Evolutionary conservation across 768 basidiomycete species (phyloP).

Genomic region (Tremella yokohamensis): DNA sequence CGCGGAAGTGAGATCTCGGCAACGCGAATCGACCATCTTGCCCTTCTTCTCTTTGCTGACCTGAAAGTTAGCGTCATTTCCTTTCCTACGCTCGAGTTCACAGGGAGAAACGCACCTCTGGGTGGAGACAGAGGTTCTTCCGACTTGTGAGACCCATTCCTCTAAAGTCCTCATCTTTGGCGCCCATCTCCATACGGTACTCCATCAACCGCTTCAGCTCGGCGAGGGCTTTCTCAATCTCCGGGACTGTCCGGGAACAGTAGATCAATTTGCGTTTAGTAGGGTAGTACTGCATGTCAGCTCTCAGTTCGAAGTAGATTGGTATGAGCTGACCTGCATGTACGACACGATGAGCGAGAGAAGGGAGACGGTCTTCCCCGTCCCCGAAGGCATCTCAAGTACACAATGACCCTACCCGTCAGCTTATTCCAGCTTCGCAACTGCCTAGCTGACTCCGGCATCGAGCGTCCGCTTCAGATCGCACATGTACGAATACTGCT

Average conservation of each 20-base stretch:
- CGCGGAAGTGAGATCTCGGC: slow-evolving; percentile 88
- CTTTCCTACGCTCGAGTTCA: not conserved
- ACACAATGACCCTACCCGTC: slow-evolving; percentile 87
- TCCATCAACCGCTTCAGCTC: slow-evolving; percentile 91
- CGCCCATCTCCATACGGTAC: slow-evolving; percentile 65
- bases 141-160: slow-evolving; percentile 91
- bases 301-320: not conserved
- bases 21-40: slow-evolving; percentile 91
- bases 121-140: slow-evolving; percentile 94
- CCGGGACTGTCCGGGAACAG: slow-evolving; percentile 97
- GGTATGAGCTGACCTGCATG: slow-evolving; percentile 69
- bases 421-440: not conserved
- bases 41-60: slow-evolving; percentile 98
- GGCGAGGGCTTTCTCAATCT: slow-evolving; percentile 95
- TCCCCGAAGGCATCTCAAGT: slow-evolving; percentile 99
- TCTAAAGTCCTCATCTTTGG: slow-evolving; percentile 74
- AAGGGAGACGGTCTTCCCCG: slow-evolving; percentile 96
- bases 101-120: slow-evolving; percentile 60
- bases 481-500: slow-evolving; percentile 99
- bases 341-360: slow-evolving; percentile 95
- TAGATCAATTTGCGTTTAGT: slow-evolving; percentile 92
- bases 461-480: slow-evolving; percentile 95
- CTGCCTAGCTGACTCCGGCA: slow-evolving; percentile 63
- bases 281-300: slow-evolving; percentile 69
- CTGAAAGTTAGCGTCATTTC: slow-evolving; percentile 53